A percentile compares a stretch with the other conserved stretches of the same genome.
Conservation (phyloP, 371 early-diverging fungal species). For the Mucor lusitanicus region DNA sequence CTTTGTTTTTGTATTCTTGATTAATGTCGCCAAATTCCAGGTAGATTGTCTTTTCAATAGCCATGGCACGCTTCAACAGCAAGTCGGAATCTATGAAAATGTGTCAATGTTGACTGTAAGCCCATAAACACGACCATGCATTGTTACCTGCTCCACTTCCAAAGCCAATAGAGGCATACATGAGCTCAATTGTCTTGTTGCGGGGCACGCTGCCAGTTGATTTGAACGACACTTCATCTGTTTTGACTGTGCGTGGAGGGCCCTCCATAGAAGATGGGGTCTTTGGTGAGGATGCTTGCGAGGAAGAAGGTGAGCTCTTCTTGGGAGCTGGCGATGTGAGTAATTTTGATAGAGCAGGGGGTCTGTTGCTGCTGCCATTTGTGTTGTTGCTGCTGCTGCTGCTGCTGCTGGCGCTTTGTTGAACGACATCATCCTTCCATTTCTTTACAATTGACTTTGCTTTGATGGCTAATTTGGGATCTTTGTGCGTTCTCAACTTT, state of each 20-base stretch:
- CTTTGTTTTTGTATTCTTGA: slow-evolving; percentile 74
- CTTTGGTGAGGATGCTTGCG: slow-evolving; percentile 31
- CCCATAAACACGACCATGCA: neutral
- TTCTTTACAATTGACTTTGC: slow-evolving; percentile 74
- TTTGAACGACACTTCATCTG: slow-evolving; percentile 63
- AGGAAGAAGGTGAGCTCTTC: slow-evolving; percentile 16
- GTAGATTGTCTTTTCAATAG: slow-evolving; percentile 72
- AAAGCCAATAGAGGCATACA: slow-evolving; percentile 79
- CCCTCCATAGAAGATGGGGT: slow-evolving; percentile 34
- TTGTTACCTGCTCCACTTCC: slow-evolving; percentile 69
- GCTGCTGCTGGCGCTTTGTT: slow-evolving; percentile 3
- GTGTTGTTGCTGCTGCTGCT: neutral
- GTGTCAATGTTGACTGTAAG: too few species aligned
- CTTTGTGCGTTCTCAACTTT: slow-evolving; percentile 66
- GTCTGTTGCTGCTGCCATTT: neutral
- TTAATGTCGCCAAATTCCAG: slow-evolving; percentile 49
- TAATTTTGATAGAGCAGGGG: neutral
- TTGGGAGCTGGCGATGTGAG: neutral
- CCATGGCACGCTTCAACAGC: slow-evolving; percentile 61
- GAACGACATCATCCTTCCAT: slow-evolving; percentile 80
- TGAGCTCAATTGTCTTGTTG: slow-evolving; percentile 82
- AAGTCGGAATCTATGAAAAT: slow-evolving; percentile 57
- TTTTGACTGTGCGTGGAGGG: slow-evolving; percentile 58
- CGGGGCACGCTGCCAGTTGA: slow-evolving; percentile 73
- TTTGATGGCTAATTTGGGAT: slow-evolving; percentile 55